phyloP scores from a whole-genome alignment of 768 basidiomycete species.

The Suillus placidus region DNA sequence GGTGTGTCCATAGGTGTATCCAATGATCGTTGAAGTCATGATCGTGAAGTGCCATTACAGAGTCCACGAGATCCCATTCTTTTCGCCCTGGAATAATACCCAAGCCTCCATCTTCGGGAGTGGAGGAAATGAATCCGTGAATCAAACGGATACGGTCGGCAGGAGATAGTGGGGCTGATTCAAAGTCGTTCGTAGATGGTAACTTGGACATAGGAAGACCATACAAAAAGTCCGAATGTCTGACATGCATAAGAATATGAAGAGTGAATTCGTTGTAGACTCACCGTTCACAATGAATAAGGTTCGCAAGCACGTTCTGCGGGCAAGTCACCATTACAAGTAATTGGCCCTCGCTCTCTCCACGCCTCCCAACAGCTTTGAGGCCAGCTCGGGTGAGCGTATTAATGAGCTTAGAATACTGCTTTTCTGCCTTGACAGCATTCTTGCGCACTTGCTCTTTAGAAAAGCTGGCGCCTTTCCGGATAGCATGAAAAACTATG shows the following conservation, averaged over 20 bases:
- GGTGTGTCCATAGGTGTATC: conserved; percentile 75
- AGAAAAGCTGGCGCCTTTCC: conserved; percentile 41
- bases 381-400: conserved; percentile 65
- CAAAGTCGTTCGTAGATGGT: conserved; percentile 43
- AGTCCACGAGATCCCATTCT: conserved; percentile 81
- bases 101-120: conserved; percentile 76
- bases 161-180: conserved; percentile 52
- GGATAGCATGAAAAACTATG: conserved; percentile 64
- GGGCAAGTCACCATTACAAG: conserved; percentile 78
- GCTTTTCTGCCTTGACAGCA: conserved; percentile 63
- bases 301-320: conserved; percentile 55
- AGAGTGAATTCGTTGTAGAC: conserved; percentile 24
- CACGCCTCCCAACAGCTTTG: conserved; percentile 71
- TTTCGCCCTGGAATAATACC: conserved; percentile 73
- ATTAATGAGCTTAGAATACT: conserved; percentile 67
- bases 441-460: conserved; percentile 67
- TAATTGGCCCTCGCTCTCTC: conserved; percentile 75
- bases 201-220: conserved; percentile 64
- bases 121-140: conserved; percentile 69
- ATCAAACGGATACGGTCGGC: conserved; percentile 85
- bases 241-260: conserved; percentile 26
- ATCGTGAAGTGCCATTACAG: conserved; percentile 85
- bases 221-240: conserved; percentile 76
- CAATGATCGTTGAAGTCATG: conserved; percentile 77
- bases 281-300: conserved; percentile 77